Conservation (phyloP, 2,329 filamentous ascomycete species). For the Claviceps paspali region DNA sequence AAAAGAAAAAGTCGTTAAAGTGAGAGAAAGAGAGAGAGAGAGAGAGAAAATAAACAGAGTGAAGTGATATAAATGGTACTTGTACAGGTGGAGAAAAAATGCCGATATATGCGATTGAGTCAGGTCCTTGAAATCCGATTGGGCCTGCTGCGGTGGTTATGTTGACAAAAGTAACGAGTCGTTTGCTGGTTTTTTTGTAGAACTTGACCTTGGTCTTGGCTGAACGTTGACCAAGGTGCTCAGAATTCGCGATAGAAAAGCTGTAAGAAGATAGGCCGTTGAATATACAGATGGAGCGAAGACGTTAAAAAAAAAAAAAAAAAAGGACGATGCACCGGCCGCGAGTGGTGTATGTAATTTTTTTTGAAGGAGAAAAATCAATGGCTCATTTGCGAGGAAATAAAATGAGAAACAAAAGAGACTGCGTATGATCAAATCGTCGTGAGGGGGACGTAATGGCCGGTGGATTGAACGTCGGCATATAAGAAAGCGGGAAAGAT, state of each 20-base stretch:
- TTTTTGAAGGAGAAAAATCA: conserved; percentile 16
- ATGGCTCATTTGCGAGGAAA: conserved; percentile 26
- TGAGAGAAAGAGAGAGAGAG: conserved; percentile 7
- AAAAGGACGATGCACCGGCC: conserved; percentile 9
- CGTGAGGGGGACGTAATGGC: conserved; percentile 17
- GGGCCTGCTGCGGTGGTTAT: background rate
- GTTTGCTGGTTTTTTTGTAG: background rate
- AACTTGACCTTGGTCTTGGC: background rate
- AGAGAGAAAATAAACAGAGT: conserved; percentile 4
- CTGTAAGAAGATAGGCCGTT: conserved; percentile 6
- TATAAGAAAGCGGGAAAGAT: conserved; percentile 19
- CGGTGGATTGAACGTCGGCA: conserved; percentile 14
- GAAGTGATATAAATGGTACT: conserved; percentile 11
- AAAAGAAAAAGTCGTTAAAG: conserved; percentile 8
- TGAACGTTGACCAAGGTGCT: background rate
- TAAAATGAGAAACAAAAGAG: conserved; percentile 20
- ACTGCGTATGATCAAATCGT: conserved; percentile 19
- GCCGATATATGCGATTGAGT: conserved; percentile 7
- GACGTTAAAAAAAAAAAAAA: conserved; percentile 9
- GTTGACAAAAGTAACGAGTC: background rate
- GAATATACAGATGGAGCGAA: conserved; percentile 20
- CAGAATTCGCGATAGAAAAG: background rate
- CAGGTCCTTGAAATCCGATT: conserved; percentile 1
- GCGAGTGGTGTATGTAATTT: conserved; percentile 9
- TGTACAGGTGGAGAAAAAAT: conserved; percentile 13